A percentile compares a stretch with the other conserved stretches of the same genome.
Evolutionary conservation across 2,329 filamentous ascomycete genomes (phyloP).

Genomic region (Trichoderma sp.): DNA sequence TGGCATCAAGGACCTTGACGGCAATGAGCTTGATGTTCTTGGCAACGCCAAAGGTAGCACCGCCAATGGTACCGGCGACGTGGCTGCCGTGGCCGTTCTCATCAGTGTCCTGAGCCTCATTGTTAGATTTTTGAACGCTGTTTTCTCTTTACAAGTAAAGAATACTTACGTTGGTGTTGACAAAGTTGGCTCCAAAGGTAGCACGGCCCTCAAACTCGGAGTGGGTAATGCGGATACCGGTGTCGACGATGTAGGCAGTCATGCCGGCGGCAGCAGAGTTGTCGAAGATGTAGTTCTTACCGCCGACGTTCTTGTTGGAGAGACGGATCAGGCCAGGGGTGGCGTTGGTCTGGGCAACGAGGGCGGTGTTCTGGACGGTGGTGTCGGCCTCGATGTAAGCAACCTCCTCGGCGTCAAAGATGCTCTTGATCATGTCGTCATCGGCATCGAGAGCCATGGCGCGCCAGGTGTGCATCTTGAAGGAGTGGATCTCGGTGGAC

Average conservation of each 20-base stretch:
- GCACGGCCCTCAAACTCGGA: slow-evolving; percentile 55
- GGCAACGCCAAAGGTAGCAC: slow-evolving; percentile 59
- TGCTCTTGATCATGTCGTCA: slow-evolving; percentile 46
- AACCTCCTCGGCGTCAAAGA: slow-evolving; percentile 48
- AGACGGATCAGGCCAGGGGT: slow-evolving; percentile 53
- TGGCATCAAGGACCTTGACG: slow-evolving; percentile 58
- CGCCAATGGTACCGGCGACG: slow-evolving; percentile 60
- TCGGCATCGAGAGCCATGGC: slow-evolving; percentile 53
- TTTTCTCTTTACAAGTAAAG: background rate
- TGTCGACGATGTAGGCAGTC: slow-evolving; percentile 63
- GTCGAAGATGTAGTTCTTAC: slow-evolving; percentile 46
- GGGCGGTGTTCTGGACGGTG: slow-evolving; percentile 41
- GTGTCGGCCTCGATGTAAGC: slow-evolving; percentile 54
- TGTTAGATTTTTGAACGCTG: slow-evolving; percentile 9
- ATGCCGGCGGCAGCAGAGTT: slow-evolving; percentile 51
- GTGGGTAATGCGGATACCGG: slow-evolving; percentile 57
- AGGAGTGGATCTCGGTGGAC: slow-evolving; percentile 45
- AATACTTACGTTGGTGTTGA: slow-evolving; percentile 43
- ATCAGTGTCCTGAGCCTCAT: slow-evolving; percentile 42
- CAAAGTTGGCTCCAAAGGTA: slow-evolving; percentile 50
- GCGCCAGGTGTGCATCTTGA: slow-evolving; percentile 49
- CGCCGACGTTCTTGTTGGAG: slow-evolving; percentile 41
- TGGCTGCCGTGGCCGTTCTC: slow-evolving; percentile 63
- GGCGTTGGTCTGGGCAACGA: slow-evolving; percentile 51
- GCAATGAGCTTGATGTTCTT: slow-evolving; percentile 54